Conservation (phyloP, 345 rosid genomes). For the Raphanus sativus region DNA sequence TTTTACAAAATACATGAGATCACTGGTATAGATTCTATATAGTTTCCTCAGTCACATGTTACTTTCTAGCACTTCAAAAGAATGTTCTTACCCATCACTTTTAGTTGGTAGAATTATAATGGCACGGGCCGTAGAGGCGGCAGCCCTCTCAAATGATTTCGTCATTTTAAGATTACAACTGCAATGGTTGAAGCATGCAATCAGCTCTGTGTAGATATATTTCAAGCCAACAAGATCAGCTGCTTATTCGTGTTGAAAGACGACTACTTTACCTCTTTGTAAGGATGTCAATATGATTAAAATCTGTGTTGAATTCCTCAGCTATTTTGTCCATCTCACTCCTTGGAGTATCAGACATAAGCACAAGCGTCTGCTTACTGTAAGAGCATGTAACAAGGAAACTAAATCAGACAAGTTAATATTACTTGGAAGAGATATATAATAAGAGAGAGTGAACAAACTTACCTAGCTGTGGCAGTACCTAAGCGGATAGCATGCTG, state of each 20-base stretch:
- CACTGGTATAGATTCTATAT: neutral
- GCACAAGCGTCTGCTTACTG: conserved; percentile 94
- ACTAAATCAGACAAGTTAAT: conserved; percentile 4
- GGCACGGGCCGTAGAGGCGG: conserved; percentile 83
- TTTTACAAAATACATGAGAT: conserved; percentile 3
- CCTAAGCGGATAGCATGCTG: conserved; percentile 90
- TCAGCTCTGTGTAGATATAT: conserved; percentile 17
- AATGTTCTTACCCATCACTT: conserved; percentile 63
- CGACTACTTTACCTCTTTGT: conserved; percentile 65
- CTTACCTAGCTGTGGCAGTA: conserved; percentile 87
- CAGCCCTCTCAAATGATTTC: conserved; percentile 87
- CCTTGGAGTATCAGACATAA: conserved; percentile 94
- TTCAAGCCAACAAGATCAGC: neutral
- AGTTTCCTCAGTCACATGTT: neutral
- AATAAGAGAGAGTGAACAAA: conserved; percentile 5
- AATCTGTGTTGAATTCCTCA: conserved; percentile 72
- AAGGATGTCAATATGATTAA: conserved; percentile 80
- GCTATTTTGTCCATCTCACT: conserved; percentile 86
- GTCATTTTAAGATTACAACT: conserved; percentile 94
- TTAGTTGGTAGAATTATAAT: conserved; percentile 82
- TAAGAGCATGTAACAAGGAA: conserved; percentile 25
- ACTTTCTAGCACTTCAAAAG: neutral
- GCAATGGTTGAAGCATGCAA: conserved; percentile 40
- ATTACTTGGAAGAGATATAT: conserved; percentile 8
- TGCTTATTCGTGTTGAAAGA: neutral